Evolutionary conservation across 208 protist species (phyloP), one percentile per base, ranked within the genome.

Genomic region (Balamuthia mandrillaris): DNA sequence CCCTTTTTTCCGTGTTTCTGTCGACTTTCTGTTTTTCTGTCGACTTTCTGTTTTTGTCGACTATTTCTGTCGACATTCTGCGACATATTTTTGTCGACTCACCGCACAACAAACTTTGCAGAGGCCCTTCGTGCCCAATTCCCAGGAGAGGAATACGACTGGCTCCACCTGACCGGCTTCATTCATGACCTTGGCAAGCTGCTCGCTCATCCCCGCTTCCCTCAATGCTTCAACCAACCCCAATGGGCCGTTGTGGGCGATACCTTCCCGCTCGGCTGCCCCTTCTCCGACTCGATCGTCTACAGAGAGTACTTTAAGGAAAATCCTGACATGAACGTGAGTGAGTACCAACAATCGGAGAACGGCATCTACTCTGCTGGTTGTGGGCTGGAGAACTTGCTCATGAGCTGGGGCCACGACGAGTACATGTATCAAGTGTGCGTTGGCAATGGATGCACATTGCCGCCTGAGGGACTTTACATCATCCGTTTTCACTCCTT

Each of bases 121-220:
- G 63, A 61, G 61, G 74, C 87, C 2, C 85, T 91, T 21, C 63
- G 87, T 7, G 81, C 49, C 3, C 70, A 51, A 2, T 86, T 82
- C 21, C 79, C 81, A 2, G 88, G 65, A 35, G 29, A 83, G 33
- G 42, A 92, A 37, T 88, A 88, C 29, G 90, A 92, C 52, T 93
- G 91, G 91, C 72, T 93, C 6, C 85, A 88, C 60, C 49, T 93
- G 9, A 79, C 70, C 24, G 91, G 91, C 56, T 84, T 93, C 10
- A 68, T 93, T 9, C 91, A 93, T 63, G 91, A 93, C 61, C 9
- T 92, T 3, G 91, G 91, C n/a, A 93, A 93, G 60, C 81, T 93
- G 45, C 37, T 93, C 47, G 21, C 27, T 14, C 56, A 86, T 6
- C 33, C 60, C 12, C 24, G 52, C 6, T 44, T 88, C 39, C n/a